A percentile compares a stretch with the other conserved stretches of the same genome.
These are phyloP conservation scores for Syncephalastrum sp. DNA, from an alignment of 371 early-diverging fungal species.

Conservation along the genomic window DNA sequence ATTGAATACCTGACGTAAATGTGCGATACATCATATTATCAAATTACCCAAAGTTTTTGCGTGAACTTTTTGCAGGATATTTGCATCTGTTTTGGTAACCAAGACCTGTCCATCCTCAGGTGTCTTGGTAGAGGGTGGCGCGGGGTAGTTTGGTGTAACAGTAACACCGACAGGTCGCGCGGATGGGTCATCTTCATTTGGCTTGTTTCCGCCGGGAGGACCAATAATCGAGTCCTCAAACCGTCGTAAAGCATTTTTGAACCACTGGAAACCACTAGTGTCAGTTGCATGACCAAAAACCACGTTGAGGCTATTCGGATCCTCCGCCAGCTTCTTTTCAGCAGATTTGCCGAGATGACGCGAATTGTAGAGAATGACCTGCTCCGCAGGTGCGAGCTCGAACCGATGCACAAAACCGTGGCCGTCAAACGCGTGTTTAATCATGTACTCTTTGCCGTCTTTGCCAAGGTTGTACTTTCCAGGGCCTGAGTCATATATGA, in stretches of 20 bases:
- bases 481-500: slow-evolving; percentile 22
- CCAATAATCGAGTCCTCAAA: slow-evolving; percentile 1
- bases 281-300: slow-evolving; percentile 28
- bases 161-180: slow-evolving; percentile 48
- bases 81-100: slow-evolving; percentile 60
- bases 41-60: slow-evolving; percentile 53
- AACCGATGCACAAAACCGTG: slow-evolving; percentile 41
- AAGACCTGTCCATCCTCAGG: slow-evolving; percentile 20
- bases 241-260: slow-evolving; percentile 2
- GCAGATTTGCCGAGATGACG: slow-evolving; percentile 22
- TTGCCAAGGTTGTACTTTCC: slow-evolving; percentile 34
- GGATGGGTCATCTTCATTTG: slow-evolving; percentile 14
- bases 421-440: slow-evolving; percentile 46
- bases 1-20: not conserved
- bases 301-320: not conserved
- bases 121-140: slow-evolving; percentile 14
- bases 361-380: slow-evolving; percentile 29
- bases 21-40: too few relatives aligned
- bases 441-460: slow-evolving; percentile 22
- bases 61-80: slow-evolving; percentile 58
- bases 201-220: not conserved
- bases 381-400: slow-evolving; percentile 20
- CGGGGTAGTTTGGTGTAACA: slow-evolving; percentile 53
- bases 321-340: slow-evolving; percentile 9
- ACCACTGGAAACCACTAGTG: not conserved